Evolutionary conservation across 768 basidiomycete genomes (phyloP), one percentile per base, ranked within the genome.

Genomic region (Auricularia sp.): DNA sequence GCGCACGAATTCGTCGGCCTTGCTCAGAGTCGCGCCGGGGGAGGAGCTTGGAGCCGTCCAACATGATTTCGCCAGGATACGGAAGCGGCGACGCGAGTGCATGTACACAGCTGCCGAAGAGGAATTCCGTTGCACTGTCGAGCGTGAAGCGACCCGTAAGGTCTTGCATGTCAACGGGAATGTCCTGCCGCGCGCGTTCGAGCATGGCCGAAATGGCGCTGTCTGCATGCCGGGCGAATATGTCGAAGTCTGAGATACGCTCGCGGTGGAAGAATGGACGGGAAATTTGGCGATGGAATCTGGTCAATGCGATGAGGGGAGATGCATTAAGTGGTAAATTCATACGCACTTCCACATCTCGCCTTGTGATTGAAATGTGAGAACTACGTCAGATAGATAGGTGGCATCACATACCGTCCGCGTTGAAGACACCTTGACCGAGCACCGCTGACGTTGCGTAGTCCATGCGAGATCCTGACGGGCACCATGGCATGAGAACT

Each of bases 211-310:
- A 62, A n/a, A 88, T 74, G 1, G 81, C 81, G 39, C 80, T 74
- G 1, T 78, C 74, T 0, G 82, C 77, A 64, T 85, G 84, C 2
- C 75, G 74, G 62, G 82, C 82, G 68, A 87, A 87, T 36, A 82
- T 83, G 33, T 86, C 82, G 63, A 87, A 88, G 70, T 87, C 81
- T 58, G 79, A 81, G 63, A 87, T 81, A 37, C 81, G 76, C 39
- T 88, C 86, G 54, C 78, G 79, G 63, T 73, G 81, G 75, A 90
- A 89, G 77, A 89, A 89, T 0, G 88, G 88, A 0, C 88, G 82
- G 0, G 86, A 85, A 77, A 90, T 86, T 3, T 78, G 69, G 10
- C 87, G 83, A 71, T 89, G 87, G 68, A 87, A 82, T 70, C 37
- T 77, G 77, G 0, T 70, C 39, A 21, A 85, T 77, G 0, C 75